Conservation (phyloP, 208 protist species). For the Trypanosoma brucei region DNA sequence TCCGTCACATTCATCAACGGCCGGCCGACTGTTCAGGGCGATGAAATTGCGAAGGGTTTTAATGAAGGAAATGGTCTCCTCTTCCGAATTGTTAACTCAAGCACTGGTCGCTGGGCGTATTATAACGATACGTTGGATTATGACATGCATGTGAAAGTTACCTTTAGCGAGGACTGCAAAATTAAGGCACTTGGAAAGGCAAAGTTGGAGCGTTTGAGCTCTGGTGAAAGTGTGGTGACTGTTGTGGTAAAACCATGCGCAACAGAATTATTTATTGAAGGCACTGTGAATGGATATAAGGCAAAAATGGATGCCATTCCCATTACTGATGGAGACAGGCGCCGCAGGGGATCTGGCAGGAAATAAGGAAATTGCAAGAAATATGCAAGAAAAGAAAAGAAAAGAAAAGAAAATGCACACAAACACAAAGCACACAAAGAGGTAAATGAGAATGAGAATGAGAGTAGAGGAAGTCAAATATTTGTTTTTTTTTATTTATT, state of each 20-base stretch:
- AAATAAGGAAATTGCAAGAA: conserved; percentile 7
- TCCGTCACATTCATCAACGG: conserved; percentile 55
- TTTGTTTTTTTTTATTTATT: conserved; percentile 11
- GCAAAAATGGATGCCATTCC: conserved; percentile 75
- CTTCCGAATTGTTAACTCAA: conserved; percentile 80
- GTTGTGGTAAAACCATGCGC: conserved; percentile 67
- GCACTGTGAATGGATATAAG: conserved; percentile 71
- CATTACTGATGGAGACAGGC: conserved; percentile 52
- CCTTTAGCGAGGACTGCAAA: conserved; percentile 66
- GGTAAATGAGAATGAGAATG: not conserved
- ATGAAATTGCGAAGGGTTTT: conserved; percentile 69
- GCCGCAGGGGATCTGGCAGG: conserved; percentile 30
- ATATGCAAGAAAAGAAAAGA: conserved; percentile 1
- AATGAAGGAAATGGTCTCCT: conserved; percentile 77
- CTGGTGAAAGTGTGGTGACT: conserved; percentile 49
- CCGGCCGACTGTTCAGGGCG: conserved; percentile 59
- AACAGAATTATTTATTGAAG: conserved; percentile 84
- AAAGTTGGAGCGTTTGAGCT: conserved; percentile 45
- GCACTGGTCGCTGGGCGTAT: conserved; percentile 80
- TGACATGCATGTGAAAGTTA: conserved; percentile 62
- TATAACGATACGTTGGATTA: conserved; percentile 86
- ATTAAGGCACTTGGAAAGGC: conserved; percentile 77
- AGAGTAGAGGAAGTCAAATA: not conserved
- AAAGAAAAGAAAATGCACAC: not conserved
- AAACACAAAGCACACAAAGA: not conserved